Evolutionary conservation across 2,329 filamentous ascomycete genomes (phyloP), one percentile per base, ranked within the genome.

Genomic region (Beauveria sp.): DNA sequence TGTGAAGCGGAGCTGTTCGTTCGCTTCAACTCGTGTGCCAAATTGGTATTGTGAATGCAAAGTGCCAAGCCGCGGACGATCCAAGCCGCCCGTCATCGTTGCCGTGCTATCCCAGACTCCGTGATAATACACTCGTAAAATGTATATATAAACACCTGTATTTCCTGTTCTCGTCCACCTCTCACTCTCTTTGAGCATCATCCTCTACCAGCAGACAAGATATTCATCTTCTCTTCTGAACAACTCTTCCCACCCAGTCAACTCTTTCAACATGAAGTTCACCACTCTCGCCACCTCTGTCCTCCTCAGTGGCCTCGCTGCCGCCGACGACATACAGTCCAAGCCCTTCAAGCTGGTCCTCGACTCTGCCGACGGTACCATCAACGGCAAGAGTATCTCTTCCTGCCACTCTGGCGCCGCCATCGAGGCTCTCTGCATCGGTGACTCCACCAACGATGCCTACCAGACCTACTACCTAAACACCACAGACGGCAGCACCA

Each of bases 341-440:
- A 62, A 53, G 54, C 60, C 60, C 22, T 62, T 62, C 60, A 62
- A 62, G 46, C 60, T 62, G 20, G 54, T 62, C 28, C 47, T 62
- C 20, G 53, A 57, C 38, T 52, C 53, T 12, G 38, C 42, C 5
- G 43, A 60, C 42, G 51, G 51, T 10, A 38, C 12, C 5, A n/a
- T 53, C 20, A 46, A 62, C 38, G 60, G 53, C 38, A 43, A 57
- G 20, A 30, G 5, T 47, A 34, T 62, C 40, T 40, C 46, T 5
- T 24, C 60, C 47, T 62, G 60, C 54, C 60, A 62, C 47, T 46
- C 30, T 16, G 60, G 60, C n/a, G 60, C 60, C 20, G 60, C 60
- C 16, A 62, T 62, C 18, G 60, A 62, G 49, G 47, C 16, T 9
- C 60, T 62, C 16, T 62, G 60, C 54, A 20, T 62, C 22, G 26